Evolutionary conservation across 2,329 filamentous ascomycete genomes (phyloP), one percentile per base, ranked within the genome.

Genomic region (Aspergillus pseudonomiae): DNA sequence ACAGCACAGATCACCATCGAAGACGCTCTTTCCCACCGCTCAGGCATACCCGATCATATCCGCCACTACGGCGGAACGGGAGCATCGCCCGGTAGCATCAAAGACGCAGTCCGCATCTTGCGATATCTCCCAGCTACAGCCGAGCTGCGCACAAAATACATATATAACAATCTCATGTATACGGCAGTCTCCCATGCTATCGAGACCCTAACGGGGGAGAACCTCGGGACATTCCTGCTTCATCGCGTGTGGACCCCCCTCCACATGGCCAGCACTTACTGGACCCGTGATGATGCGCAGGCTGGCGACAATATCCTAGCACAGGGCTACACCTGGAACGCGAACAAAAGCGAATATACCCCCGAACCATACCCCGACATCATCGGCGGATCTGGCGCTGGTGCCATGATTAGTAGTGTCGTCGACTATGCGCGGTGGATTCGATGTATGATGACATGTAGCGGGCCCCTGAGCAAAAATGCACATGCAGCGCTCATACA

Each of bases 121-220:
- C 76, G 84, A 3, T 69, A 84, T 64, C 71, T 87, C 19, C 78
- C 80, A 1, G 67, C 83, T 65, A 77, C 76, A 0, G 71, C 73
- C 7, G 81, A 84, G 65, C 77, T 83, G 6, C 77, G 85, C 2
- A 76, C 78, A 1, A 75, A 68, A 60, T 85, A 76, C 61, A 76
- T 81, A 63, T 86, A 87, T 69, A 80, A 76, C 69, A 86, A 87
- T 69, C 74, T 80, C 61, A 85, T 86, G 79, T 87, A 78, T 67
- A 75, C 75, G 1, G 77, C 77, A 1, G 76, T 80, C 2, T 79
- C 79, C 6, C 75, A 85, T 65, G 76, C 85, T 1, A 69, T 85
- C n/a, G 81, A 85, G 66, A 78, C 69, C 0, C 61, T 83, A 3
- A 79, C 77, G 0, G 78, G 77, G 0, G 65, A 65, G 12, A 70